Conservation (phyloP, 768 basidiomycete species). For the Phallus indusiatus region DNA sequence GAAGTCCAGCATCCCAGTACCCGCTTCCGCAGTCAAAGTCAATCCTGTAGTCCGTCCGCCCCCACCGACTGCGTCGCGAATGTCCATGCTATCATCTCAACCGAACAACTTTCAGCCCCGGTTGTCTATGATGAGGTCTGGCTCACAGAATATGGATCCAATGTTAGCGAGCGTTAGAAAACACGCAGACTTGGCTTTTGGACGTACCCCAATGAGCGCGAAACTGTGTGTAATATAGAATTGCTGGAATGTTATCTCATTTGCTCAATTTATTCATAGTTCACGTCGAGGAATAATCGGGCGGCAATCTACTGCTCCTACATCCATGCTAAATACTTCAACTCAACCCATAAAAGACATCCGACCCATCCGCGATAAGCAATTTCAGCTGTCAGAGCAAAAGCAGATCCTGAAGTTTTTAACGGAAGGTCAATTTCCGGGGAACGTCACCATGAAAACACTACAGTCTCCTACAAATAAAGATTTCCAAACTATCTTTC, state of each 20-base stretch:
- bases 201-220: conserved; percentile 63
- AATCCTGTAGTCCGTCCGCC: conserved; percentile 25
- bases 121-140: conserved; percentile 57
- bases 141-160: conserved; percentile 49
- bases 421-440: conserved; percentile 43
- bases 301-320: conserved; percentile 36
- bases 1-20: conserved; percentile 64
- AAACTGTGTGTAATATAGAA: conserved; percentile 32
- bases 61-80: conserved; percentile 29
- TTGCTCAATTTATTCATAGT: conserved; percentile 28
- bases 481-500: conserved; percentile 80
- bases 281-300: conserved; percentile 66
- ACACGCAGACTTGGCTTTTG: conserved; percentile 35
- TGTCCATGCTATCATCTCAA: conserved; percentile 74
- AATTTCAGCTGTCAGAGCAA: conserved; percentile 66
- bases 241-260: conserved; percentile 8
- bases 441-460: conserved; percentile 47
- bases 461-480: conserved; percentile 74
- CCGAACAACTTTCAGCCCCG: conserved; percentile 55
- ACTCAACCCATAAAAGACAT: conserved; percentile 60
- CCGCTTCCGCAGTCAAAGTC: conserved; percentile 64
- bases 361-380: conserved; percentile 67
- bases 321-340: conserved; percentile 25
- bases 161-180: conserved; percentile 63
- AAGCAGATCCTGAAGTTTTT: conserved; percentile 71